These are phyloP conservation scores for Amanita phalloides DNA, from an alignment of 768 basidiomycete species.

Conservation along the genomic window DNA sequence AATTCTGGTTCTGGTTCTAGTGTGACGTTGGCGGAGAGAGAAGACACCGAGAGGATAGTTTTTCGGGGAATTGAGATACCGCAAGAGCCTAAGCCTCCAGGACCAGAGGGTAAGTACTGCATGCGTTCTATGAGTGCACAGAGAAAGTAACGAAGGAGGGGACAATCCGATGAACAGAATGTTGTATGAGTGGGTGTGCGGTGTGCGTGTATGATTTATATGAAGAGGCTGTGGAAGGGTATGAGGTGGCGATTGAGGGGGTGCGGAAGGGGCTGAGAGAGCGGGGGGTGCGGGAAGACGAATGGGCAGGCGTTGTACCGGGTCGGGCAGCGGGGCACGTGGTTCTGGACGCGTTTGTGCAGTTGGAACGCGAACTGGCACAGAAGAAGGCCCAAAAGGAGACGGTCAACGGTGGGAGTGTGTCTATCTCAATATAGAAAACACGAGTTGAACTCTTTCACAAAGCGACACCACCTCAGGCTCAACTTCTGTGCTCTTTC, in stretches of 20 bases:
- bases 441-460: too few relatives aligned
- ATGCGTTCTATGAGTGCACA: not conserved
- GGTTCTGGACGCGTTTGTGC: slow-evolving; percentile 58
- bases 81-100: slow-evolving; percentile 48
- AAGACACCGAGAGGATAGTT: slow-evolving; percentile 8
- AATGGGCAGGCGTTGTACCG: slow-evolving; percentile 57
- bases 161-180: slow-evolving; percentile 39
- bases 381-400: slow-evolving; percentile 20
- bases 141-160: not conserved
- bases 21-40: slow-evolving; percentile 2
- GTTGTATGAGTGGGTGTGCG: slow-evolving; percentile 92
- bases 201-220: slow-evolving; percentile 89
- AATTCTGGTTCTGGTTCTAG: not conserved
- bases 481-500: too few relatives aligned
- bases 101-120: slow-evolving; percentile 48
- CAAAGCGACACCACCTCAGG: too few relatives aligned
- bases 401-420: not conserved
- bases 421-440: too few relatives aligned
- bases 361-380: slow-evolving; percentile 49
- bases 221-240: slow-evolving; percentile 57
- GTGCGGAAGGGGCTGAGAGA: slow-evolving; percentile 40
- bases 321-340: slow-evolving; percentile 18
- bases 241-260: slow-evolving; percentile 40
- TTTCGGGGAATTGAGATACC: slow-evolving; percentile 54
- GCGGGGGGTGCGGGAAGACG: slow-evolving; percentile 35